Conservation (phyloP, 2,329 filamentous ascomycete species). For the Hymenoscyphus fructigenus region DNA sequence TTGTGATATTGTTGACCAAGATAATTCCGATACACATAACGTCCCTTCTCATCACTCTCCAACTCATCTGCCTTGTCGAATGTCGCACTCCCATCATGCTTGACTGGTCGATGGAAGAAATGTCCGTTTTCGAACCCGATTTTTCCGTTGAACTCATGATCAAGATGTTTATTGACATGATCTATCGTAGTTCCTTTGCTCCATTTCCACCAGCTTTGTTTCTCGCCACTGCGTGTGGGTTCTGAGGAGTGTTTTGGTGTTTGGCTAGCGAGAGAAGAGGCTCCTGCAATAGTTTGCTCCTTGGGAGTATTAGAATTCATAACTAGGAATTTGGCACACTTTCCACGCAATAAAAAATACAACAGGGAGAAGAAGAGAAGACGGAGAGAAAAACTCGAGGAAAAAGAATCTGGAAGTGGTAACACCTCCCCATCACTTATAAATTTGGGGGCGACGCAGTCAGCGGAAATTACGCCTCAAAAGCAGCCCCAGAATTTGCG, state of each 20-base stretch:
- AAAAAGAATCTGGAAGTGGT: background rate
- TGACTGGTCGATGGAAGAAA: conserved; percentile 13
- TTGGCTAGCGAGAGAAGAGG: background rate
- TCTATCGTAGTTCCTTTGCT: background rate
- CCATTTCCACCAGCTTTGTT: conserved; percentile 4
- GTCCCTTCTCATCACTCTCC: conserved; percentile 15
- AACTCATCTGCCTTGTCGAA: conserved; percentile 14
- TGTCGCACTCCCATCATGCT: conserved; percentile 6
- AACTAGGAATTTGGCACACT: background rate
- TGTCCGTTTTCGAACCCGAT: conserved; percentile 13
- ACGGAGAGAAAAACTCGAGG: background rate
- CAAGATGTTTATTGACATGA: conserved; percentile 5
- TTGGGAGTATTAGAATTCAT: background rate
- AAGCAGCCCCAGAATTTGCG: background rate
- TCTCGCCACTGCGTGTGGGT: background rate
- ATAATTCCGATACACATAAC: conserved; percentile 26
- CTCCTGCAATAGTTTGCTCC: background rate
- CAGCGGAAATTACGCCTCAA: background rate
- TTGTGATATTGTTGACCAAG: conserved; percentile 26
- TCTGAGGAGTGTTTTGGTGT: background rate
- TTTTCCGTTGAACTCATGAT: conserved; percentile 14
- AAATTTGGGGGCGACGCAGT: background rate
- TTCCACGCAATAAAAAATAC: background rate
- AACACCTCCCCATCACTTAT: conserved; percentile 6
- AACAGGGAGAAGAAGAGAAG: background rate